A percentile compares a stretch with the other conserved stretches of the same genome.
These are phyloP conservation scores for Alternaria sp. DNA, from an alignment of 2,329 filamentous ascomycete genomes.

Conservation along the genomic window DNA sequence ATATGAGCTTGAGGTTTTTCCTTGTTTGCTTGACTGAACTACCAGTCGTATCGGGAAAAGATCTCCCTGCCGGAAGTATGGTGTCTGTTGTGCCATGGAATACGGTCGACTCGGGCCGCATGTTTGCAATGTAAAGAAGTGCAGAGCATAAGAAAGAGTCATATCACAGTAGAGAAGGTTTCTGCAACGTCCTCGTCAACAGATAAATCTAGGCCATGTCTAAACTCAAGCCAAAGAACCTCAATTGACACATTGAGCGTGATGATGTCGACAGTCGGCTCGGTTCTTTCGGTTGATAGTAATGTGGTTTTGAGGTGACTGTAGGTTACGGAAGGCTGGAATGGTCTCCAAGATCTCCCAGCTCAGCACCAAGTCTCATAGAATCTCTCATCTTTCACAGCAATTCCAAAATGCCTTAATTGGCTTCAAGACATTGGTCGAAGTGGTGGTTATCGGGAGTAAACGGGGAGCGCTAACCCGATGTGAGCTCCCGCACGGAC, in stretches of 20 bases:
- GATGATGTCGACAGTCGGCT: neutral
- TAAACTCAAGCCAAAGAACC: fast-evolving
- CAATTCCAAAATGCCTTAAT: neutral
- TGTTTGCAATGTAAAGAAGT: neutral
- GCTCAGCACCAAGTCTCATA: neutral
- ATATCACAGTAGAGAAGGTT: neutral
- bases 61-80: too few species aligned
- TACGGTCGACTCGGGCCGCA: neutral
- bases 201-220: too few species aligned
- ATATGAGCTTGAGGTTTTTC: too few species aligned
- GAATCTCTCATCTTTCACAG: neutral
- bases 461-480: slow-evolving; percentile 25
- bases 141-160: neutral
- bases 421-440: neutral
- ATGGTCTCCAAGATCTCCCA: neutral
- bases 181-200: neutral
- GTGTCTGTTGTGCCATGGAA: neutral
- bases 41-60: too few species aligned
- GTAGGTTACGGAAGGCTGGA: neutral
- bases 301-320: neutral
- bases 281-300: neutral
- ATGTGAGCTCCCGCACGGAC: slow-evolving; percentile 27
- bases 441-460: slow-evolving; percentile 17
- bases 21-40: too few species aligned
- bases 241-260: neutral